Base-by-base conservation (phyloP, 1,284 basidiomycete genomes). In the Sporisorium scitamineum region DNA sequence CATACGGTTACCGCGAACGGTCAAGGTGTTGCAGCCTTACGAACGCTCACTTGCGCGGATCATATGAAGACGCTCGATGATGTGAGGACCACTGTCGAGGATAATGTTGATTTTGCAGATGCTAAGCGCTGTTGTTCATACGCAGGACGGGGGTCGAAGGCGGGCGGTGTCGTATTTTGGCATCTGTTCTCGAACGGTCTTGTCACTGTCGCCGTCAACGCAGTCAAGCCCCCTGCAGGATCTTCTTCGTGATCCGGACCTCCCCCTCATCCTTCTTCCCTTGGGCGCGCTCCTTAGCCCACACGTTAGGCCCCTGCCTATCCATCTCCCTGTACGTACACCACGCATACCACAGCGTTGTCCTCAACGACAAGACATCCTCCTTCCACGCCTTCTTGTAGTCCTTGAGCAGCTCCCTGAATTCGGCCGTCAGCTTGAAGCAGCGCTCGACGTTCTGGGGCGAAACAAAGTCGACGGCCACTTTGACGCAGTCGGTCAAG, bases 401-500 rank as follows among this genome's bases (percentile, higher is more conserved):
- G 37, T 79, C 77, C 82, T 92, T 91, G 81, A 96, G 95, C 86
- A 95, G 91, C 82, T 90, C 90, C 63, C 94, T 89, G 87, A 97
- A 97, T 87, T 97, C 95, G 70, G 89, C 88, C 58, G 93, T 94
- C 58, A 97, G 88, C 85, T 89, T 88, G 86, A 93, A 93, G 86
- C 94, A 96, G 24, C 93, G 89, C 58, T 88, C 88, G 39, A 97
- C 91, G 83, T 96, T 97, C 87, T 97, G 93, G 16, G 94, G 92
- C 86, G 92, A 94, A 73, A 97, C 94, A 86, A 95, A 98, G 87
- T 98, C 95, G 75, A 93, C 89, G n/a, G 95, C 95, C 52, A 97
- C 93, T 87, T 97, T 97, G 87, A 97, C 92, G 84, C 93, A 96
- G 85, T 97, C 94, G 13, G 93, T 89, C 34, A 95, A 87, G 81